phyloP scores from a whole-genome alignment of 2,329 filamentous ascomycete genomes.

The Thielaviopsis punctulata region DNA sequence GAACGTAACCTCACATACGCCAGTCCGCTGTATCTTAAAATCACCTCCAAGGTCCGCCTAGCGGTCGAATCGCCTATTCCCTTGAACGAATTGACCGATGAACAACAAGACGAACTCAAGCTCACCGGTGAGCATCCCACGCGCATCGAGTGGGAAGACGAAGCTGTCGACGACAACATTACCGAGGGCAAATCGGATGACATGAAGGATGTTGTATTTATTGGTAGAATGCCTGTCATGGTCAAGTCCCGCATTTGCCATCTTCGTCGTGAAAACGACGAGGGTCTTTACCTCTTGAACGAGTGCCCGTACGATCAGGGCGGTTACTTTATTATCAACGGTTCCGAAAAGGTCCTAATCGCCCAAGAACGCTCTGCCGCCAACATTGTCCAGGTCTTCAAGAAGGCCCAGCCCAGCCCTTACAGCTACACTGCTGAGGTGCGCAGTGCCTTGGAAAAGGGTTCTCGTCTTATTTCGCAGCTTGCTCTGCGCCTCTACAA shows the following conservation, averaged over 20 bases:
- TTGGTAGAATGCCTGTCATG: conserved; percentile 95
- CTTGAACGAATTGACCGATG: conserved; percentile 49
- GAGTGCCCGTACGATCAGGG: conserved; percentile 98
- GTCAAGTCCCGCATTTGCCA: conserved; percentile 94
- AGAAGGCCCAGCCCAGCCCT: conserved; percentile 83
- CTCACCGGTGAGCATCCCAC: conserved; percentile 41
- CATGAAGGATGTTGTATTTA: conserved; percentile 61
- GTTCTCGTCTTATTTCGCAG: conserved; percentile 83
- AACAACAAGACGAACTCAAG: conserved; percentile 37
- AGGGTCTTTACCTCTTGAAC: conserved; percentile 76
- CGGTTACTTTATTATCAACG: conserved; percentile 98
- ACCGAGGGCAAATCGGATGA: conserved; percentile 27
- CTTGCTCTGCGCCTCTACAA: conserved; percentile 79
- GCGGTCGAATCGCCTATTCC: conserved; percentile 60
- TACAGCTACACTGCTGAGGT: conserved; percentile 93
- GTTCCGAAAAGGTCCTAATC: conserved; percentile 94
- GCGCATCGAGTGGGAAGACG: conserved; percentile 39
- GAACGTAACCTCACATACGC: conserved; percentile 92
- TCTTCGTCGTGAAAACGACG: conserved; percentile 64
- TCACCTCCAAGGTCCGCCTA: conserved; percentile 68
- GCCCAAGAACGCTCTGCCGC: conserved; percentile 94
- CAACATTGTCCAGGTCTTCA: conserved; percentile 98
- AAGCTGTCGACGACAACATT: conserved; percentile 28
- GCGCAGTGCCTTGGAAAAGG: conserved; percentile 88
- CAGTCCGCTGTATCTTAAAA: conserved; percentile 75